Percentiles rank a stretch among this genome's conserved stretches.
phyloP scores from a whole-genome alignment of 1,139 yeast species.

The Kurtzmaniella quercitrusa region DNA sequence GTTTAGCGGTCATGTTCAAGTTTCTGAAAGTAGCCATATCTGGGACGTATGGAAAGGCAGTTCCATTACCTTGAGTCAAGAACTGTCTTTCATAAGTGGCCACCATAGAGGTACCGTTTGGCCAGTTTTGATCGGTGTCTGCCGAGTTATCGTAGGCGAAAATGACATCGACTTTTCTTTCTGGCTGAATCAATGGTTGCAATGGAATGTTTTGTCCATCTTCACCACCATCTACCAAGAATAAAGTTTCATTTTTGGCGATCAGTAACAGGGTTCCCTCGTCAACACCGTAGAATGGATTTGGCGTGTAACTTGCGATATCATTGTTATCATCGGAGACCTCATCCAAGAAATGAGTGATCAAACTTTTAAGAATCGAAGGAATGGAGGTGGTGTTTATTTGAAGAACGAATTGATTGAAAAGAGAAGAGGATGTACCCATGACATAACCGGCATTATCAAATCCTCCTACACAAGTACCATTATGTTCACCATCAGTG shows the following conservation, averaged over 20 bases:
- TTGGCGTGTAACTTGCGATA: constrained; percentile 46
- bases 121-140: constrained; percentile 41
- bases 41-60: constrained; percentile 86
- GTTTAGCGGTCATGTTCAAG: constrained; percentile 57
- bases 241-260: constrained; percentile 31
- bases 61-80: constrained; percentile 53
- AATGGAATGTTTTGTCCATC: constrained; percentile 41
- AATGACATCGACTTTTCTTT: constrained; percentile 37
- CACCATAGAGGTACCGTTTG: constrained; percentile 36
- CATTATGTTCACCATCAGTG: constrained; percentile 49
- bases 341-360: constrained; percentile 41
- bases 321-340: constrained; percentile 41
- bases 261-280: constrained; percentile 30
- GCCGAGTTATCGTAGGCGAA: constrained; percentile 48
- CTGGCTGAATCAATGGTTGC: constrained; percentile 35
- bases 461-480: constrained; percentile 59
- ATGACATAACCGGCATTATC: constrained; percentile 82
- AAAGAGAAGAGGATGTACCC: constrained; percentile 81
- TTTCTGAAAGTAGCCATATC: constrained; percentile 59
- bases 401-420: constrained; percentile 69
- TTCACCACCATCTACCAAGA: constrained; percentile 43
- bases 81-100: constrained; percentile 69
- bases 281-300: constrained; percentile 47
- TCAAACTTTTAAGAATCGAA: constrained; percentile 40
- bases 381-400: constrained; percentile 56